These are phyloP conservation scores for Penicillium egyptiacum DNA, from an alignment of 495 filamentous ascomycete species.

Conservation along the genomic window DNA sequence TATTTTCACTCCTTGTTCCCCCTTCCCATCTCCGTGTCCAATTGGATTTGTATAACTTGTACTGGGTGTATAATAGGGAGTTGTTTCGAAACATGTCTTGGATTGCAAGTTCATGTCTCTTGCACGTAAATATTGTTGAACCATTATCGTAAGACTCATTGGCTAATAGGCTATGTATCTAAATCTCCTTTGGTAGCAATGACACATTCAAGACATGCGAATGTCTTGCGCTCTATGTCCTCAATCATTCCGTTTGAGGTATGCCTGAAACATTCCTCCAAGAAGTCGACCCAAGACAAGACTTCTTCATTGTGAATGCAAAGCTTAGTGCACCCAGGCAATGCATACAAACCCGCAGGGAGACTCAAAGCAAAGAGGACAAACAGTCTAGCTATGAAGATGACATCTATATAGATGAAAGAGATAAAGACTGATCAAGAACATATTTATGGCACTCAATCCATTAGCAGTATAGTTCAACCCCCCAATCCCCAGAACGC, in stretches of 20 bases:
- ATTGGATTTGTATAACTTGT: constrained; percentile 6
- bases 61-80: constrained; percentile 19
- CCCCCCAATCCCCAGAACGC: too few relatives aligned
- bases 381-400: too few relatives aligned
- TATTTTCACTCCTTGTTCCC: constrained; percentile 4
- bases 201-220: not conserved
- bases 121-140: not conserved
- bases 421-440: not conserved
- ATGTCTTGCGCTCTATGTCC: not conserved
- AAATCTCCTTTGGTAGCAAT: not conserved
- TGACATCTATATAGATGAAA: not conserved
- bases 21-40: constrained; percentile 6
- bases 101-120: constrained; percentile 6
- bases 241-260: not conserved
- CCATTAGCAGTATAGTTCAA: too few relatives aligned
- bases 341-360: too few relatives aligned
- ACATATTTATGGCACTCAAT: too few relatives aligned
- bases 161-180: not conserved
- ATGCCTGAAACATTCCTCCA: too few relatives aligned
- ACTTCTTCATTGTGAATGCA: too few relatives aligned
- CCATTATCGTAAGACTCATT: not conserved
- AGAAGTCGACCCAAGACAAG: too few relatives aligned
- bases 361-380: not conserved
- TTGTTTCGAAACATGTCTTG: constrained; percentile 9
- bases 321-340: too few relatives aligned